Percentiles rank a stretch among this genome's conserved stretches.
phyloP scores from a whole-genome alignment of 768 basidiomycete genomes.

The Boletus rufocinnamomeus region DNA sequence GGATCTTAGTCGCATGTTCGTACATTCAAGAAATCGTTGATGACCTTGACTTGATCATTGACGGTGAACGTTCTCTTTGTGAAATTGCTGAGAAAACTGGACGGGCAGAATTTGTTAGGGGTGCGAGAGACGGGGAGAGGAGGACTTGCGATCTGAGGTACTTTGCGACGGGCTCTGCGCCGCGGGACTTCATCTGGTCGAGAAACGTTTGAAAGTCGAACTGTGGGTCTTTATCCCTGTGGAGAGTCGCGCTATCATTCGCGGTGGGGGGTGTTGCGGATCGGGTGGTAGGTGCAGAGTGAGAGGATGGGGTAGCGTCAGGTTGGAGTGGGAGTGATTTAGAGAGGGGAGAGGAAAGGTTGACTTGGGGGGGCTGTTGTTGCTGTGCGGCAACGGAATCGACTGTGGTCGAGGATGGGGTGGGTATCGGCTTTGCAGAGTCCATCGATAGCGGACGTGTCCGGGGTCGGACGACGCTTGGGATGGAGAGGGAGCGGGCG shows the following conservation, averaged over 20 bases:
- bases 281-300: constrained; percentile 22
- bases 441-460: constrained; percentile 12
- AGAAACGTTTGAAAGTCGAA: constrained; percentile 97
- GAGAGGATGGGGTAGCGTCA: constrained; percentile 1
- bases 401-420: background rate
- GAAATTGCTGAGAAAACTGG: constrained; percentile 91
- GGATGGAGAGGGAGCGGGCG: constrained; percentile 64
- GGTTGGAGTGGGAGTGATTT: background rate
- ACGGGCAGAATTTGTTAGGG: background rate
- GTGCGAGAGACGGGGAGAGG: background rate
- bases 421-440: constrained; percentile 3
- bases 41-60: constrained; percentile 91
- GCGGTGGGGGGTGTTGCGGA: constrained; percentile 28
- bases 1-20: constrained; percentile 4
- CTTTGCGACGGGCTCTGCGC: constrained; percentile 91
- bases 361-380: background rate
- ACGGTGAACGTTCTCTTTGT: constrained; percentile 89
- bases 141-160: constrained; percentile 88
- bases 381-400: constrained; percentile 2
- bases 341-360: background rate
- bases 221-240: constrained; percentile 42
- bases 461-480: constrained; percentile 33
- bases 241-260: constrained; percentile 22
- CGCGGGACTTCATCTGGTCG: constrained; percentile 88
- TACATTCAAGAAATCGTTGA: constrained; percentile 90